Percentiles rank a stretch among this genome's conserved stretches.
Conservation (phyloP, 2,329 filamentous ascomycete genomes). For the Coniochaeta hoffmannii region DNA sequence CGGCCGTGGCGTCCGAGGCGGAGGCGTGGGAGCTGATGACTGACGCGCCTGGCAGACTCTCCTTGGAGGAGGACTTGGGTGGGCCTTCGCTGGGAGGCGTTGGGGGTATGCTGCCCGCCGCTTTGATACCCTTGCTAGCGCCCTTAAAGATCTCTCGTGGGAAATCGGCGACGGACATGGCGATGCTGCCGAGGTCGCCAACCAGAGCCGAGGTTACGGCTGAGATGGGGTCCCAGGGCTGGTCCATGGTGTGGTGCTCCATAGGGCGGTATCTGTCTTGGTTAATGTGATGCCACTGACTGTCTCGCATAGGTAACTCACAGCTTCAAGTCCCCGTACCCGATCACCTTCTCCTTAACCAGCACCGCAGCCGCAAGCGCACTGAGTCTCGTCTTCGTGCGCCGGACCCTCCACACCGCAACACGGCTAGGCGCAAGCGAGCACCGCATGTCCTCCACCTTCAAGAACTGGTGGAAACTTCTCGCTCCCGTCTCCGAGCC, state of each 20-base stretch:
- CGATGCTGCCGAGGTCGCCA: conserved; percentile 74
- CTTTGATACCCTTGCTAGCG: conserved; percentile 12
- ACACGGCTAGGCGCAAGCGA: conserved; percentile 57
- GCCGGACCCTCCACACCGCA: conserved; percentile 69
- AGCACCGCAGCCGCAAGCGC: conserved; percentile 65
- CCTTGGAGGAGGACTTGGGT: neutral
- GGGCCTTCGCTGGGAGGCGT: neutral
- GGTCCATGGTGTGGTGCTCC: conserved; percentile 72
- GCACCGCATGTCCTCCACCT: conserved; percentile 61
- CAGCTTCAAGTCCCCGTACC: conserved; percentile 67
- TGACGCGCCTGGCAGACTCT: conserved; percentile 2
- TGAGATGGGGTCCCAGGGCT: conserved; percentile 72
- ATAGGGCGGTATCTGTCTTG: conserved; percentile 35
- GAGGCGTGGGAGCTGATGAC: neutral
- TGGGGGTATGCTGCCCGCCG: neutral
- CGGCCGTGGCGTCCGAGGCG: neutral
- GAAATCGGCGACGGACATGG: conserved; percentile 75
- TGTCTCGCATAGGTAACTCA: conserved; percentile 31
- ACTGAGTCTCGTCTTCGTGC: conserved; percentile 60
- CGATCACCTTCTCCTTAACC: conserved; percentile 54
- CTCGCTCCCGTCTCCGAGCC: conserved; percentile 51
- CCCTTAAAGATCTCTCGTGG: conserved; percentile 48
- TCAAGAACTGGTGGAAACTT: conserved; percentile 64
- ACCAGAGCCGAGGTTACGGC: conserved; percentile 71
- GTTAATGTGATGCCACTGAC: conserved; percentile 7